Conservation (phyloP, 495 filamentous ascomycete genomes). For the Peziza echinospora region DNA sequence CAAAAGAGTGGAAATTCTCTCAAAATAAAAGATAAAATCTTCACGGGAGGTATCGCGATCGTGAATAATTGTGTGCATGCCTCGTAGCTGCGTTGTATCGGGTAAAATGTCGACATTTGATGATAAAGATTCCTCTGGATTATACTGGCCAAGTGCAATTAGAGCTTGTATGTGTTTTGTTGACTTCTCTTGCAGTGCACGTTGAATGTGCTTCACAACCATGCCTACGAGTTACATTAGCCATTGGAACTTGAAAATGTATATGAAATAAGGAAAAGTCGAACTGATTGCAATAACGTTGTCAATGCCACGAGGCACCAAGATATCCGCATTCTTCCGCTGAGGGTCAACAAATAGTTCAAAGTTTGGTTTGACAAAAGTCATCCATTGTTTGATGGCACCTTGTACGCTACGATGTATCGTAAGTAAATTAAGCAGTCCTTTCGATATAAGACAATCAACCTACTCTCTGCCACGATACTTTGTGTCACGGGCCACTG, state of each 20-base stretch:
- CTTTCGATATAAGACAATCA: not conserved
- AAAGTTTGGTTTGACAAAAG: constrained; percentile 88
- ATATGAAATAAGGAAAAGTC: constrained; percentile 4
- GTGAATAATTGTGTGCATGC: constrained; percentile 79
- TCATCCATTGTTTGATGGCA: constrained; percentile 95
- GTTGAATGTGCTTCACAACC: constrained; percentile 74
- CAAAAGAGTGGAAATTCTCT: constrained; percentile 61
- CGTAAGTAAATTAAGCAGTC: not conserved
- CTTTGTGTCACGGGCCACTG: constrained; percentile 19
- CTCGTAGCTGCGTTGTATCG: constrained; percentile 54
- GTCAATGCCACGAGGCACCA: constrained; percentile 82
- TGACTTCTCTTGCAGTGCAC: constrained; percentile 67
- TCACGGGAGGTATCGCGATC: constrained; percentile 57
- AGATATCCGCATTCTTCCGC: constrained; percentile 70
- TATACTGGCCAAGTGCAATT: constrained; percentile 43
- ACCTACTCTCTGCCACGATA: constrained; percentile 19
- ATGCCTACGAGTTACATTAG: constrained; percentile 36
- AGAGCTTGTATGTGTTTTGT: constrained; percentile 57
- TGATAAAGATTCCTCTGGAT: constrained; percentile 48
- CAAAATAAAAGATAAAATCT: constrained; percentile 94
- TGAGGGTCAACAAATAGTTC: constrained; percentile 80
- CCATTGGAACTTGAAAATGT: not conserved
- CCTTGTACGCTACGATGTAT: constrained; percentile 68
- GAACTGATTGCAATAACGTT: constrained; percentile 78
- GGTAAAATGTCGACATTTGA: constrained; percentile 47